Conservation (phyloP, 345 rosid genomes). For the Citrus unshiu region DNA sequence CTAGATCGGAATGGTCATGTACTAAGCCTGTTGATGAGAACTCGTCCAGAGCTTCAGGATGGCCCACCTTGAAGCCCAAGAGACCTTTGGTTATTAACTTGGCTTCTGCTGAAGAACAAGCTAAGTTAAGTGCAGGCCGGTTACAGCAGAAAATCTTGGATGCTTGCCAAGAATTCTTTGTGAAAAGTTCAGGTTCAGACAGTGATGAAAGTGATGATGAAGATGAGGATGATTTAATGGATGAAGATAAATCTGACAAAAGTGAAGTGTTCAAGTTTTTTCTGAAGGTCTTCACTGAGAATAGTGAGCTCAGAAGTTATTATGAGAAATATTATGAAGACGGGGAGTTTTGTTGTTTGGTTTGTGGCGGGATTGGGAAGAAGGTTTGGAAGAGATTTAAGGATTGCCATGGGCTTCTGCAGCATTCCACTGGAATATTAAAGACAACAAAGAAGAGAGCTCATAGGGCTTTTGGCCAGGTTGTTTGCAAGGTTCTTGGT, state of each 20-base stretch:
- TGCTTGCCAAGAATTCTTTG: slow-evolving; percentile 18
- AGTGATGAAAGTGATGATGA: slow-evolving; percentile 22
- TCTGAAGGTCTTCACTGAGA: slow-evolving; percentile 35
- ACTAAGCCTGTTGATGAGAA: neutral
- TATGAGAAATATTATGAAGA: slow-evolving; percentile 30
- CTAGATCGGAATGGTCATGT: slow-evolving; percentile 21
- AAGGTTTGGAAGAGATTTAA: slow-evolving; percentile 39
- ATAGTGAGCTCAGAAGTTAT: slow-evolving; percentile 39
- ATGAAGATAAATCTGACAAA: slow-evolving; percentile 22
- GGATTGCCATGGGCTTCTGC: slow-evolving; percentile 40
- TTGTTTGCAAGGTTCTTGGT: slow-evolving; percentile 70
- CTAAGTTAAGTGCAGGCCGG: slow-evolving; percentile 5
- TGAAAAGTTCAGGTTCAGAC: slow-evolving; percentile 10
- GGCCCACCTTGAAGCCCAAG: slow-evolving; percentile 17
- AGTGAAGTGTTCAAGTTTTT: slow-evolving; percentile 33
- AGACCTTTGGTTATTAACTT: neutral
- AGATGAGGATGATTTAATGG: slow-evolving; percentile 5
- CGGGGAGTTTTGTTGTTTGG: slow-evolving; percentile 44
- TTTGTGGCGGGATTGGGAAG: slow-evolving; percentile 38
- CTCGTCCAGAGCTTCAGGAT: neutral
- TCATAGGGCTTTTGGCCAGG: slow-evolving; percentile 66
- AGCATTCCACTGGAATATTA: slow-evolving; percentile 39
- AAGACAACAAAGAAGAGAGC: slow-evolving; percentile 45
- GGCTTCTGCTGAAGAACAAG: slow-evolving; percentile 15
- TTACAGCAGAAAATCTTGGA: slow-evolving; percentile 20